phyloP scores from a whole-genome alignment of 2,329 filamentous ascomycete genomes.

The Diaporthe australafricana region DNA sequence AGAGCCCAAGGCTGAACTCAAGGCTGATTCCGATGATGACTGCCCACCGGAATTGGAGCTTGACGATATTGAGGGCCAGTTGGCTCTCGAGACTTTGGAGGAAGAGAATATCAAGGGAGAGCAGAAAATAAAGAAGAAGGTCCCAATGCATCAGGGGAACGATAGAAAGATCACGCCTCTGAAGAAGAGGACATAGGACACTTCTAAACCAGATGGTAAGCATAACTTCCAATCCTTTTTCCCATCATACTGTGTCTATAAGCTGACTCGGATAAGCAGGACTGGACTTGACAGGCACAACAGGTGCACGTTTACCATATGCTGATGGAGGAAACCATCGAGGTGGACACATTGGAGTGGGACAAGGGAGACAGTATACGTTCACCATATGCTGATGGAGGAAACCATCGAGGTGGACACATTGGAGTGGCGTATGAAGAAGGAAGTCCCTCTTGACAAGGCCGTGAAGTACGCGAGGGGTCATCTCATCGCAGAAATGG shows the following conservation, averaged over 20 bases:
- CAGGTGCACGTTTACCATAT: too few relatives aligned
- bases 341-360: too few relatives aligned
- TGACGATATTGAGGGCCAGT: neutral
- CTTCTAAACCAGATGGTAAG: conserved; percentile 16
- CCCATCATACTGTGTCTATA: neutral
- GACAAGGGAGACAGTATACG: too few relatives aligned
- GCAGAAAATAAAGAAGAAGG: neutral
- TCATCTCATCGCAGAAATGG: too few relatives aligned
- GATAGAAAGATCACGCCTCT: conserved; percentile 14
- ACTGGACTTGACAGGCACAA: neutral
- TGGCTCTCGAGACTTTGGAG: neutral
- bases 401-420: too few relatives aligned
- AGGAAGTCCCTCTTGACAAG: too few relatives aligned
- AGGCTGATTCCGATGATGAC: too few relatives aligned
- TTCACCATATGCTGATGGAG: too few relatives aligned
- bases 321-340: too few relatives aligned
- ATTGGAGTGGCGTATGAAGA: too few relatives aligned
- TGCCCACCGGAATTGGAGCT: neutral
- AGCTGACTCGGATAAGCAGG: neutral
- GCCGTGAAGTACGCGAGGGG: too few relatives aligned
- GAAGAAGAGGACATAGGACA: conserved; percentile 14
- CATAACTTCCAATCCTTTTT: too few relatives aligned
- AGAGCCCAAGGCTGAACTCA: neutral
- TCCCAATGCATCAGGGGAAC: neutral
- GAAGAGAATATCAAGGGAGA: neutral